These are phyloP conservation scores for Trichoderma erinaceum DNA, from an alignment of 495 filamentous ascomycete species.

Conservation along the genomic window DNA sequence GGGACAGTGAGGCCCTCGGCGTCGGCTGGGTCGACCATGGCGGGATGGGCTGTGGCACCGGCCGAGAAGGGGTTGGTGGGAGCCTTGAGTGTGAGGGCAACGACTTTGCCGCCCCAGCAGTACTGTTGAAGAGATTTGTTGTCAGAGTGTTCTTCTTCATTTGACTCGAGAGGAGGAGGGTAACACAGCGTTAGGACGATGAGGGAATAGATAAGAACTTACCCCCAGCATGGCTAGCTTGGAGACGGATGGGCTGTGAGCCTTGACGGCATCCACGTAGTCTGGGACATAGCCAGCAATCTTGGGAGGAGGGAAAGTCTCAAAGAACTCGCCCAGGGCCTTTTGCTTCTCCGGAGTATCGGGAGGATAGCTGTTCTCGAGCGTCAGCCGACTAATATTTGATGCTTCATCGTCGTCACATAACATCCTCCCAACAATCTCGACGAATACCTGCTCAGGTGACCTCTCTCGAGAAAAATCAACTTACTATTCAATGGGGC, in stretches of 20 bases:
- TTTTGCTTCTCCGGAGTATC: constrained; percentile 73
- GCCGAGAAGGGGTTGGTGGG: constrained; percentile 60
- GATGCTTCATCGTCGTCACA: not conserved
- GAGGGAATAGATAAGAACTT: constrained; percentile 21
- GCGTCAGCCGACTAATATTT: not conserved
- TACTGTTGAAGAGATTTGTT: constrained; percentile 31
- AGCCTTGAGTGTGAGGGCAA: constrained; percentile 50
- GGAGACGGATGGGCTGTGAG: constrained; percentile 53
- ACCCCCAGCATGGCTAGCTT: constrained; percentile 81
- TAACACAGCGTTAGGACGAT: not conserved
- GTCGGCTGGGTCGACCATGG: constrained; percentile 77
- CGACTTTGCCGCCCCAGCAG: constrained; percentile 91
- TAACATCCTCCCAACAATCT: no score
- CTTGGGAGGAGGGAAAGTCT: constrained; percentile 54
- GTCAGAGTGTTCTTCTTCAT: no score
- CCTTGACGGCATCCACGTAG: constrained; percentile 51
- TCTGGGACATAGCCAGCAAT: constrained; percentile 59
- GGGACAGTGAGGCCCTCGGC: constrained; percentile 61
- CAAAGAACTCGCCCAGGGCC: constrained; percentile 71
- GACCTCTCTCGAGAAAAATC: not conserved
- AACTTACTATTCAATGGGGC: constrained; percentile 47
- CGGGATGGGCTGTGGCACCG: constrained; percentile 70
- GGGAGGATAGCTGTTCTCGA: constrained; percentile 56
- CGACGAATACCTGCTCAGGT: not conserved
- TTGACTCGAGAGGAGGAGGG: not conserved